Base-by-base conservation (phyloP, 106 monocot species). In the Iris macrosiphon region DNA sequence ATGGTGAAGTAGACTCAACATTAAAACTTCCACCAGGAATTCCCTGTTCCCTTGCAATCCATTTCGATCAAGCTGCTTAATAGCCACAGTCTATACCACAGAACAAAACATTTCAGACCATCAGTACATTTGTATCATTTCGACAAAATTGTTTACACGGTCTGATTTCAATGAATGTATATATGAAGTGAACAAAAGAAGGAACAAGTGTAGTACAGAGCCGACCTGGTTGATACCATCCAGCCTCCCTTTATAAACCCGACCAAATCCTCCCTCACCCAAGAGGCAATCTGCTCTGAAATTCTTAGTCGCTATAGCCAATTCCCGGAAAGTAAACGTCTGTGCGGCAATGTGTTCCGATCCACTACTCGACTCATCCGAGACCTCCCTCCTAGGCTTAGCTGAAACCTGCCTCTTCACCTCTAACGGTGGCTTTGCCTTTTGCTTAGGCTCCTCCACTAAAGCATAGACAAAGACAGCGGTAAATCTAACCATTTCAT, bases 1-100 rank as follows among this genome's bases (percentile, higher is more conserved):
- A 52, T 77, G 77, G 40, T 72, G 72, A 50, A 77, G 55, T 39
- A 66, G 60, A 53, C 72, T 62, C 47, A 77, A 42, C 66, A 77
- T 72, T 49, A 66, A 28, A 46, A 72, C 77, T 77, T 77, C 77
- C 24, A 72, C 64, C 22, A 76, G 50, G 58, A 76, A 76, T 48
- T 76, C 76, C 38, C 64, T 51, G 59, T n/a, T n/a, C n/a, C n/a
- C n/a, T n/a, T n/a, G n/a, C n/a, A n/a, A n/a, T n/a, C n/a, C n/a
- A n/a, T n/a, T 70, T 60, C 42, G 64, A 34, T 72, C 55, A 21
- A 77, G 71, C 38, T 56, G 71, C 56, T 77, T 77, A 54, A 77
- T 72, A 40, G 77, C 77, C 44, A 77, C 77, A 17, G 56, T 40
- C 77, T 77, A 49, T 49, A 15, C 31, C 60, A 39, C 30, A 48